Evolutionary conservation across 306 rosid species (phyloP).

Genomic region (Dalbergia oliveri): DNA sequence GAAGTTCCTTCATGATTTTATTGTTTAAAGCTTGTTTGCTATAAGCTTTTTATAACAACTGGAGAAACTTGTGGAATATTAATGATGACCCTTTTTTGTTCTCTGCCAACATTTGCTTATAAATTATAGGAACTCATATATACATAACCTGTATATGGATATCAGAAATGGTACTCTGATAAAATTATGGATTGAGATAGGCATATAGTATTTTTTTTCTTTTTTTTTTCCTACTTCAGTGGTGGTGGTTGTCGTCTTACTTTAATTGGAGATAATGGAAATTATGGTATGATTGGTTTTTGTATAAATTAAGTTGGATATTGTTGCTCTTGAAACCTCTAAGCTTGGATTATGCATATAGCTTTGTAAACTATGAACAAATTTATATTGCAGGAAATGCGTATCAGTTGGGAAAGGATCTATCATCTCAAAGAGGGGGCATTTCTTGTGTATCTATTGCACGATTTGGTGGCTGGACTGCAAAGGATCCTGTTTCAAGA

Average conservation of each 20-base stretch:
- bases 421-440: constrained; percentile 53
- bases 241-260: too few species aligned
- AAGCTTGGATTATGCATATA: constrained; percentile 9
- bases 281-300: neutral
- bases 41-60: neutral
- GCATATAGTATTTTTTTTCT: too few species aligned
- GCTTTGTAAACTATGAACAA: neutral
- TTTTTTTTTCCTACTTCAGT: too few species aligned
- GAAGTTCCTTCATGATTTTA: constrained; percentile 5
- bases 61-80: constrained; percentile 1
- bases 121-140: neutral
- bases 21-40: neutral
- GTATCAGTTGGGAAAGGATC: constrained; percentile 50
- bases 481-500: constrained; percentile 47
- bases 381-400: constrained; percentile 62
- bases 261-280: neutral
- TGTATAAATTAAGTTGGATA: constrained; percentile 4
- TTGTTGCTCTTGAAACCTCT: constrained; percentile 3
- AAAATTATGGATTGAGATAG: neutral
- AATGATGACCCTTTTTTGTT: constrained; percentile 8
- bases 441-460: constrained; percentile 44
- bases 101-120: constrained; percentile 16
- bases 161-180: neutral
- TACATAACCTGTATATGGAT: neutral
- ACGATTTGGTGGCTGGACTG: constrained; percentile 37